These are phyloP conservation scores for Sordariomycetes sp. DNA, from an alignment of 2,329 filamentous ascomycete species.

Conservation along the genomic window DNA sequence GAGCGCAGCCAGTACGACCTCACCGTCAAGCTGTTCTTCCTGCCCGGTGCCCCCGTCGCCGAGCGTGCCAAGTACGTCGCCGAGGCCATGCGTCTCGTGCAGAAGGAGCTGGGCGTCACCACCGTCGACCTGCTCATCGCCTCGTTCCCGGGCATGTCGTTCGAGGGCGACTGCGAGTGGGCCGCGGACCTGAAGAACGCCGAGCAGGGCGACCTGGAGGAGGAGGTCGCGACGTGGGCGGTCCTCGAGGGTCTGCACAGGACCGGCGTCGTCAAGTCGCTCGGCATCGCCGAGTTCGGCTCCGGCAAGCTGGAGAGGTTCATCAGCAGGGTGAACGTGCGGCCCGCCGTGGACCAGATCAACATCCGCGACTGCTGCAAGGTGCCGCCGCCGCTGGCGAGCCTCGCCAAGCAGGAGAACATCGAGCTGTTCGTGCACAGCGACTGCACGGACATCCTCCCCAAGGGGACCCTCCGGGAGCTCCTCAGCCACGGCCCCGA, in stretches of 20 bases:
- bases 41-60: constrained; percentile 57
- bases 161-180: constrained; percentile 86
- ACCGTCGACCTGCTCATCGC: constrained; percentile 82
- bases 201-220: constrained; percentile 53
- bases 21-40: constrained; percentile 90
- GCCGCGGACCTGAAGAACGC: constrained; percentile 55
- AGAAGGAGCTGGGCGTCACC: constrained; percentile 64
- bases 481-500: constrained; percentile 62
- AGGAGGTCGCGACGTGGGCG: constrained; percentile 58
- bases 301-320: constrained; percentile 73
- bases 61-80: constrained; percentile 59
- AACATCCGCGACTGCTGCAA: constrained; percentile 94
- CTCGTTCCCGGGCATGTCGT: constrained; percentile 86
- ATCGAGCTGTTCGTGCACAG: constrained; percentile 90
- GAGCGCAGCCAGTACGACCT: constrained; percentile 83
- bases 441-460: constrained; percentile 86
- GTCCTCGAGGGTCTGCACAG: constrained; percentile 63
- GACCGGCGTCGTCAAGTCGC: constrained; percentile 58
- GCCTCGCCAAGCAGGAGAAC: constrained; percentile 70
- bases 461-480: constrained; percentile 73
- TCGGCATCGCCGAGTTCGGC: constrained; percentile 89
- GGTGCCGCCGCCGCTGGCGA: constrained; percentile 76
- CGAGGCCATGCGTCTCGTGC: constrained; percentile 71
- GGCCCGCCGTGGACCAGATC: constrained; percentile 86
- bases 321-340: constrained; percentile 57